Percentiles rank a stretch among this genome's conserved stretches.
These are phyloP conservation scores for Solanum arcanum DNA, from an alignment of 257 asterid genomes.

Conservation along the genomic window DNA sequence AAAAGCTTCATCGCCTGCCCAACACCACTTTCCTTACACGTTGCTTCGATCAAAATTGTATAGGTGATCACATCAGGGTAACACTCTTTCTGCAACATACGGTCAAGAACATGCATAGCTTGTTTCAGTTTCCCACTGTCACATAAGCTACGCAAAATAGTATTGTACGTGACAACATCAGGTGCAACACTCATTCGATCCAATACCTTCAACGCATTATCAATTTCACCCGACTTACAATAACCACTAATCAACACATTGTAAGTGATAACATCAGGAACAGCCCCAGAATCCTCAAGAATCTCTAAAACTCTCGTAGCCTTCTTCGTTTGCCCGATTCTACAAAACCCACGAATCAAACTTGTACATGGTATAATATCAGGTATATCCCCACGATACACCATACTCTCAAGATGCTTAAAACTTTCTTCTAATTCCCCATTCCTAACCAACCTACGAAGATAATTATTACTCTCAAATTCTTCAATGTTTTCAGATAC, in stretches of 20 bases:
- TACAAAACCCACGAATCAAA: constrained; percentile 75
- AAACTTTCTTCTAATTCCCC: constrained; percentile 67
- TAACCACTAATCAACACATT: constrained; percentile 77
- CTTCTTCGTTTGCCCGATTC: constrained; percentile 45
- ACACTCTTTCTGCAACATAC: constrained; percentile 51
- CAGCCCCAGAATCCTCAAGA: constrained; percentile 78
- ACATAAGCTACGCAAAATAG: constrained; percentile 61
- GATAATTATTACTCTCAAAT: constrained; percentile 56
- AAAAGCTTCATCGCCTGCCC: constrained; percentile 67
- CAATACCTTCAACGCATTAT: constrained; percentile 45
- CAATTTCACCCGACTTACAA: constrained; percentile 68
- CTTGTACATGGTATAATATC: constrained; percentile 65
- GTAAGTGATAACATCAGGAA: constrained; percentile 84
- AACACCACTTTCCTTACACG: constrained; percentile 59
- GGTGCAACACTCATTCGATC: constrained; percentile 73
- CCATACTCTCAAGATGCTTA: constrained; percentile 64
- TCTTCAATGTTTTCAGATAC: constrained; percentile 39
- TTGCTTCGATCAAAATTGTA: constrained; percentile 75
- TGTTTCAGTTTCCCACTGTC: constrained; percentile 57
- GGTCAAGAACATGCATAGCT: constrained; percentile 74
- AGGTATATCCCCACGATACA: constrained; percentile 56
- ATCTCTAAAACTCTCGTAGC: constrained; percentile 64
- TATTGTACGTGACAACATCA: constrained; percentile 79
- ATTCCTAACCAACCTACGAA: constrained; percentile 53
- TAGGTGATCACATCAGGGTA: constrained; percentile 75